A percentile compares a stretch with the other conserved stretches of the same genome.
These are phyloP conservation scores for Petunia axillaris DNA, from an alignment of 257 asterid species.

Conservation along the genomic window DNA sequence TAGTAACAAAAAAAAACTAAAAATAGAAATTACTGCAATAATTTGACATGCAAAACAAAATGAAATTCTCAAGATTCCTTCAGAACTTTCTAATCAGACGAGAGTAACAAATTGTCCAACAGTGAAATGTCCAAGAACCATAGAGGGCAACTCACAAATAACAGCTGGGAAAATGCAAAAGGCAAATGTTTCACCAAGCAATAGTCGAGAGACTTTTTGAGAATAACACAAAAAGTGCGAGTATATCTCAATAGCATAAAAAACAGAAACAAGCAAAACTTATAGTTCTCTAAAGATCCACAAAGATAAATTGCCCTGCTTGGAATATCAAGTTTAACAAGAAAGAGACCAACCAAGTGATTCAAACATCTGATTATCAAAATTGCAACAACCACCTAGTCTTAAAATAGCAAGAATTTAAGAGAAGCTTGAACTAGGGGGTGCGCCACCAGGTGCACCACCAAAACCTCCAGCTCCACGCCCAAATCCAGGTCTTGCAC, in stretches of 20 bases:
- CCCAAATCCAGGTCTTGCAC: slow-evolving; percentile 46
- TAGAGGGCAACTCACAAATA: too few relatives aligned
- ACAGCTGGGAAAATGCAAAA: background rate
- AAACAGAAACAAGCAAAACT: background rate
- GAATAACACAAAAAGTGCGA: background rate
- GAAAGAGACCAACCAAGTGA: background rate
- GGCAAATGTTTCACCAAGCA: background rate
- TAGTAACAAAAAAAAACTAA: too few relatives aligned
- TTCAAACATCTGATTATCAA: slow-evolving; percentile 24
- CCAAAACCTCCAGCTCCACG: slow-evolving; percentile 35
- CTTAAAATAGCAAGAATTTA: slow-evolving; percentile 25
- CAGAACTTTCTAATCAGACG: too few relatives aligned
- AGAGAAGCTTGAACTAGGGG: slow-evolving; percentile 47
- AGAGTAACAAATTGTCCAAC: too few relatives aligned
- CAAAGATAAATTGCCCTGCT: slow-evolving; percentile 4
- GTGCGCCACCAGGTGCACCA: slow-evolving; percentile 35
- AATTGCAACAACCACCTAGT: background rate
- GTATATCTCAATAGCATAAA: slow-evolving; percentile 1
- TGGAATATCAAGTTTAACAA: background rate
- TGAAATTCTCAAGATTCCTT: too few relatives aligned
- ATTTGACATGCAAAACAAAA: too few relatives aligned
- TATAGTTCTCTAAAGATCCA: slow-evolving; percentile 2
- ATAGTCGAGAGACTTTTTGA: background rate
- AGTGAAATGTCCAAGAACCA: too few relatives aligned
- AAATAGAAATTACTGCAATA: too few relatives aligned